Evolutionary conservation across 2,329 filamentous ascomycete genomes (phyloP).

Genomic region (Leptosphaerulina australis): DNA sequence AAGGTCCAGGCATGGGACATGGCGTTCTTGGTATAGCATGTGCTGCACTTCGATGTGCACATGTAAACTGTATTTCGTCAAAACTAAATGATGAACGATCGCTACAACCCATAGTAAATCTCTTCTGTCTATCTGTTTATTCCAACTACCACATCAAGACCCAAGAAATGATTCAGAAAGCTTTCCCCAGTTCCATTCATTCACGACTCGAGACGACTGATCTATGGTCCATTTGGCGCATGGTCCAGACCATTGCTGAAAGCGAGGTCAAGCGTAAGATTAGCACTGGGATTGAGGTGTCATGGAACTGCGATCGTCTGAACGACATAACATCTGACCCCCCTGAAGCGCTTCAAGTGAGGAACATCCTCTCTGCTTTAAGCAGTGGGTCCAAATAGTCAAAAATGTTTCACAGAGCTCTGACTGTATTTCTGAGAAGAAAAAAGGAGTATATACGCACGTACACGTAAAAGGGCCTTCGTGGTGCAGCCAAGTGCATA

Average conservation of each 20-base stretch:
- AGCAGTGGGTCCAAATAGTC: neutral
- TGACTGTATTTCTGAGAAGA: neutral
- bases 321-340: constrained; percentile 1
- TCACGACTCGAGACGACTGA: constrained; percentile 5
- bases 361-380: neutral
- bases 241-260: constrained; percentile 6
- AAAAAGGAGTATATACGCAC: neutral
- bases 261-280: constrained; percentile 10
- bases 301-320: constrained; percentile 14
- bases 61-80: constrained; percentile 4
- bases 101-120: neutral
- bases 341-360: constrained; percentile 1
- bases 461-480: constrained; percentile 4
- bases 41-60: constrained; percentile 11
- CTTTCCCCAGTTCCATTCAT: constrained; percentile 1
- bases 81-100: neutral
- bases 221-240: constrained; percentile 11
- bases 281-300: neutral
- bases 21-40: constrained; percentile 11
- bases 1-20: constrained; percentile 7
- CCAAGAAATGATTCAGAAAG: neutral
- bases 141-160: neutral
- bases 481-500: constrained; percentile 11
- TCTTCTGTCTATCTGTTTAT: neutral
- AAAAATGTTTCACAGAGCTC: neutral